These are phyloP conservation scores for Desmodesmus armatus DNA, from an alignment of 139 green algal genomes.

Conservation along the genomic window DNA sequence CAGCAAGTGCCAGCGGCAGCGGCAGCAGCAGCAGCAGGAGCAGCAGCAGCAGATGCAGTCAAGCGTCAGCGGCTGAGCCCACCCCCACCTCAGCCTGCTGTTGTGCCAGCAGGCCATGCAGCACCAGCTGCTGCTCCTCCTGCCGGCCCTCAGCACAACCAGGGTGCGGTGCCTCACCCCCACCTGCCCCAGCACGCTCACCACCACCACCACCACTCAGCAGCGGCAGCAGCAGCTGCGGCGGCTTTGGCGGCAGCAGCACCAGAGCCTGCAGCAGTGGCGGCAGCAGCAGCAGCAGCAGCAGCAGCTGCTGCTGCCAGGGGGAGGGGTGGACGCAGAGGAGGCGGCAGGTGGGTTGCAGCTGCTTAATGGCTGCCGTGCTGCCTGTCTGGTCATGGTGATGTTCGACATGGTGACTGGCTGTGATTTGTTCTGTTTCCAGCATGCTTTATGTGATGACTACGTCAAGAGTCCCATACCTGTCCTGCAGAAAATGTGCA, in stretches of 20 bases:
- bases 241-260: not conserved
- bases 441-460: too few species aligned
- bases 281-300: not conserved
- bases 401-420: too few species aligned
- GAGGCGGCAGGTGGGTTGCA: not conserved
- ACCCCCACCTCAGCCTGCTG: too few species aligned
- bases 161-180: not conserved
- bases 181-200: too few species aligned
- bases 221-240: too few species aligned
- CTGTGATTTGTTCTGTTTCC: too few species aligned
- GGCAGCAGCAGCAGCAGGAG: not conserved
- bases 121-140: not conserved
- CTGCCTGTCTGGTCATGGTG: too few species aligned
- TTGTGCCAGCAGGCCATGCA: too few species aligned
- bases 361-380: not conserved
- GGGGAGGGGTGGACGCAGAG: not conserved
- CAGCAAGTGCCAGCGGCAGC: constrained; percentile 4
- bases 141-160: not conserved
- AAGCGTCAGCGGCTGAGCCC: constrained; percentile 5
- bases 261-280: not conserved
- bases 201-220: too few species aligned
- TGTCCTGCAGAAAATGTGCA: too few species aligned
- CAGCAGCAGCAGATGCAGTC: not conserved
- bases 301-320: not conserved
- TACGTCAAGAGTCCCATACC: too few species aligned